Conservation (phyloP, 2,329 filamentous ascomycete genomes). For the Zalaria sp. region DNA sequence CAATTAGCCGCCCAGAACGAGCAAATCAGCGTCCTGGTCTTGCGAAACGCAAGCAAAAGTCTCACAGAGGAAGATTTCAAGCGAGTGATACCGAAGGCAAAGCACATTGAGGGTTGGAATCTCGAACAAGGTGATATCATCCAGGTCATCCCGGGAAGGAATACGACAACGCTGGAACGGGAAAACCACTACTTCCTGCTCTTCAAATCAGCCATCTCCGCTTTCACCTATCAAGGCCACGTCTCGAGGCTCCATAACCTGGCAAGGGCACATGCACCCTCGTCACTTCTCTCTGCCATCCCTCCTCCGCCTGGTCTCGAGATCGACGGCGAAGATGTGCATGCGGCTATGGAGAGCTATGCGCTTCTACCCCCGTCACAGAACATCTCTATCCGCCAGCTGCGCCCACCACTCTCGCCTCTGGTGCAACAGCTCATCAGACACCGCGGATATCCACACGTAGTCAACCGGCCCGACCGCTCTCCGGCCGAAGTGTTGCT, state of each 20-base stretch:
- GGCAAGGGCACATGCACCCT: slow-evolving; percentile 27
- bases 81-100: slow-evolving; percentile 46
- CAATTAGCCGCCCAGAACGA: slow-evolving; percentile 14
- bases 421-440: slow-evolving; percentile 19
- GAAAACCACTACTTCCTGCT: slow-evolving; percentile 54
- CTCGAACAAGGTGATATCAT: slow-evolving; percentile 38
- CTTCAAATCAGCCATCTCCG: slow-evolving; percentile 47
- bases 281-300: slow-evolving; percentile 26
- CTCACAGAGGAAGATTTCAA: slow-evolving; percentile 57
- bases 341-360: slow-evolving; percentile 29
- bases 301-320: slow-evolving; percentile 27
- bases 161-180: slow-evolving; percentile 48
- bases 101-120: slow-evolving; percentile 52
- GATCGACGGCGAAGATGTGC: slow-evolving; percentile 32
- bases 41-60: slow-evolving; percentile 44
- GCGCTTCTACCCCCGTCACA: slow-evolving; percentile 29
- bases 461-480: slow-evolving; percentile 13
- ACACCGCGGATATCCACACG: slow-evolving; percentile 17
- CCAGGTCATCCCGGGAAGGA: slow-evolving; percentile 47
- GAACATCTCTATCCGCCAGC: slow-evolving; percentile 7
- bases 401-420: slow-evolving; percentile 20
- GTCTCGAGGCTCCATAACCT: slow-evolving; percentile 37
- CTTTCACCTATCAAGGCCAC: slow-evolving; percentile 46
- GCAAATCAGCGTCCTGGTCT: slow-evolving; percentile 33
- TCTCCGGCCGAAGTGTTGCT: slow-evolving; percentile 19